Evolutionary conservation across 2,329 filamentous ascomycete species (phyloP).

Genomic region (Penicillium janthinellum): DNA sequence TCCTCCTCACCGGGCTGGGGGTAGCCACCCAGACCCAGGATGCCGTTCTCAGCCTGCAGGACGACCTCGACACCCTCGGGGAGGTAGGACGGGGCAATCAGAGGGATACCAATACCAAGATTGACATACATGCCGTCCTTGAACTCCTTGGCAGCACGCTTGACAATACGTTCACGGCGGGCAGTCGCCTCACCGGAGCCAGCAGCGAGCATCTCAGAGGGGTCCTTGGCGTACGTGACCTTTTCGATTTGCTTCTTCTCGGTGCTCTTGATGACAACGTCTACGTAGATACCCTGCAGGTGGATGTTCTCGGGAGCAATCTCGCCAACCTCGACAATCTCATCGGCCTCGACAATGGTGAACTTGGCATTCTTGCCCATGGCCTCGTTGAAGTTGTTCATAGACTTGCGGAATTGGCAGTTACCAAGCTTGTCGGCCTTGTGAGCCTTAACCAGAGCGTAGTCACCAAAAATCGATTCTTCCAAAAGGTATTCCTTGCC

Average conservation of each 20-base stretch:
- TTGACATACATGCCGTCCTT: slow-evolving; percentile 88
- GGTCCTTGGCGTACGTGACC: slow-evolving; percentile 72
- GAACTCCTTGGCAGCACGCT: slow-evolving; percentile 76
- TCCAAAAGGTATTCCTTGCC: slow-evolving; percentile 76
- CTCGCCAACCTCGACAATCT: slow-evolving; percentile 75
- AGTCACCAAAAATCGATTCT: slow-evolving; percentile 73
- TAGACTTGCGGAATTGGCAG: slow-evolving; percentile 75
- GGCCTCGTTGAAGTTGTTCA: slow-evolving; percentile 72
- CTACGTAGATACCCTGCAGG: slow-evolving; percentile 81
- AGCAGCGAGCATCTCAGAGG: slow-evolving; percentile 50
- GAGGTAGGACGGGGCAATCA: slow-evolving; percentile 75
- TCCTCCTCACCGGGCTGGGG: slow-evolving; percentile 70
- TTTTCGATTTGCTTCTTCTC: slow-evolving; percentile 76
- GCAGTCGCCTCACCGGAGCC: slow-evolving; percentile 64
- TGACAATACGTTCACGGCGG: slow-evolving; percentile 79
- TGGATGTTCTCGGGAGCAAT: slow-evolving; percentile 74
- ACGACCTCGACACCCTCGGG: slow-evolving; percentile 70
- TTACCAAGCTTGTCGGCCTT: slow-evolving; percentile 78
- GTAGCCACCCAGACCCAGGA: slow-evolving; percentile 80
- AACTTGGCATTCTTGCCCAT: slow-evolving; percentile 80
- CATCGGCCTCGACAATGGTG: slow-evolving; percentile 82
- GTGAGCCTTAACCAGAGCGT: slow-evolving; percentile 74
- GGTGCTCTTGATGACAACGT: slow-evolving; percentile 75
- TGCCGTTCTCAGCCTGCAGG: slow-evolving; percentile 85
- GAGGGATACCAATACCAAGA: slow-evolving; percentile 85